Evolutionary conservation across 805 yeast genomes (phyloP).

Genomic region (Metschnikowia kofuensis): DNA sequence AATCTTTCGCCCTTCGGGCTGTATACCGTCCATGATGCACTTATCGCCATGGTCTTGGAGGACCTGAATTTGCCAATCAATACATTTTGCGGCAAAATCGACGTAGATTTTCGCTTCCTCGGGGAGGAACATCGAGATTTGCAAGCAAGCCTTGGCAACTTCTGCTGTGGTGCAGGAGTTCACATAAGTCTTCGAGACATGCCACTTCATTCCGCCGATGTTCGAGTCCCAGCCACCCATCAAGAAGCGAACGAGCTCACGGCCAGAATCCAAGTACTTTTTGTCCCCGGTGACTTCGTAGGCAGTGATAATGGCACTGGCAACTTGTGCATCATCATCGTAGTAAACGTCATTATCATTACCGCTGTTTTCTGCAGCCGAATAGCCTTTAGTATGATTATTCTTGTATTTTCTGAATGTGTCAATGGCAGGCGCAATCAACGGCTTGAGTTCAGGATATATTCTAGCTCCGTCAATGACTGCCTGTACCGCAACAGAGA

Average conservation of each 20-base stretch:
- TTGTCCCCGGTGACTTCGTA: conserved; percentile 63
- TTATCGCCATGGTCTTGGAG: conserved; percentile 54
- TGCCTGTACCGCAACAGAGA: conserved; percentile 63
- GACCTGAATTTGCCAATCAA: conserved; percentile 53
- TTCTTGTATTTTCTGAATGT: conserved; percentile 53
- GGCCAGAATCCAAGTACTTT: conserved; percentile 51
- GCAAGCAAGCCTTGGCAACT: conserved; percentile 59
- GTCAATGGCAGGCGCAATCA: conserved; percentile 50
- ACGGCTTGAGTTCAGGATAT: conserved; percentile 50
- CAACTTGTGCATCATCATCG: conserved; percentile 76
- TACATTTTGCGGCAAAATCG: conserved; percentile 57
- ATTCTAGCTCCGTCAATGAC: conserved; percentile 61
- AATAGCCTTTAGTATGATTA: conserved; percentile 50
- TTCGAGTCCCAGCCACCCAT: conserved; percentile 62
- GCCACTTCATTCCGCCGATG: conserved; percentile 70
- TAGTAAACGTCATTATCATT: conserved; percentile 65
- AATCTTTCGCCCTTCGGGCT: conserved; percentile 39
- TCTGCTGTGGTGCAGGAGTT: conserved; percentile 69
- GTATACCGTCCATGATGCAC: conserved; percentile 61
- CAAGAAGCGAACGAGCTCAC: conserved; percentile 56
- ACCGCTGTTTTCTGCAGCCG: conserved; percentile 60
- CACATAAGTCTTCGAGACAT: conserved; percentile 54
- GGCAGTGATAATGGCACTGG: conserved; percentile 60
- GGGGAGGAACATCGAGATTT: conserved; percentile 52
- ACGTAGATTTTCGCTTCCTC: conserved; percentile 45